Evolutionary conservation across 2,329 filamentous ascomycete species (phyloP), one percentile per base, ranked within the genome.

Genomic region (Colletotrichum incanum): DNA sequence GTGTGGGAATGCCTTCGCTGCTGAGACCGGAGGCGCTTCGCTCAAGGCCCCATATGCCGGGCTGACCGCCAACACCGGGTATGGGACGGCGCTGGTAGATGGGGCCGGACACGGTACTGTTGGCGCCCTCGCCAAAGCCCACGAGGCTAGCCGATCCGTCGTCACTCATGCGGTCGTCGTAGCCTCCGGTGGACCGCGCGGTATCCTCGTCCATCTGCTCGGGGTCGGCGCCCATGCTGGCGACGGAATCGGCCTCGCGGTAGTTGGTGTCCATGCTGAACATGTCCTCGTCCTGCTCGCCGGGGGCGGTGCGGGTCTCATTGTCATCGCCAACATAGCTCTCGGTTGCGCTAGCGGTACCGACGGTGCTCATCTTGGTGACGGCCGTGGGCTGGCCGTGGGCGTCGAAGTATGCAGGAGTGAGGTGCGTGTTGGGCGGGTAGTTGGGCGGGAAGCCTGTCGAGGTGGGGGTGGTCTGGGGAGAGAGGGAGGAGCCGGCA

Each of bases 51-150:
- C 84, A 87, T 8, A 77, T 72, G 5, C 75, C 77, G 6, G 73
- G 71, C 9, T 75, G 75, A 37, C 77, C 78, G 26, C 31, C 52
- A 49, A 76, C 73, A 74, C 79, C 83, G 75, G 84, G 86, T 74
- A 82, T 81, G 62, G 85, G 81, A 59, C 88, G 80, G 72, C 88
- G 83, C 80, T 89, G 85, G 83, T 93, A 88, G 79, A 93, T 93
- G 49, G 94, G 94, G 0, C 94, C 94, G 72, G 92, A 94, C 69
- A 95, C 92, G 6, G 94, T 94, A 80, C 93, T 94, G 76, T 93
- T 94, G 12, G 96, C 95, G 43, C 95, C 96, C 81, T 98, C 95
- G 61, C 96, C 96, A 76, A 98, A 98, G 0, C 93, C 96, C 12
- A 98, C 96, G 7, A 98, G 87, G 74, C 93, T 96, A 2, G 92